These are phyloP conservation scores for Penicillium freii DNA, from an alignment of 2,329 filamentous ascomycete genomes.

Conservation along the genomic window DNA sequence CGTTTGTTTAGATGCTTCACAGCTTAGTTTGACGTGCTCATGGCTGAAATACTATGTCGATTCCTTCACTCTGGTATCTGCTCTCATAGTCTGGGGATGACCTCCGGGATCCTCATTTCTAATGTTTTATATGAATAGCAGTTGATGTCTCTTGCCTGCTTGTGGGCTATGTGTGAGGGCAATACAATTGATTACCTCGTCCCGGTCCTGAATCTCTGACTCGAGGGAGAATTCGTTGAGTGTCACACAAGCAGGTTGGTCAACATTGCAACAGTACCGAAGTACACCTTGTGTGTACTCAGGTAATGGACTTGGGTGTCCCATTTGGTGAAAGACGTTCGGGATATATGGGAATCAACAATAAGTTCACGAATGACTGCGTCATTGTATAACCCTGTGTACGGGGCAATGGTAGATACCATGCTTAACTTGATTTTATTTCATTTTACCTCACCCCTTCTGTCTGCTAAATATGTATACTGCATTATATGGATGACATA, in stretches of 20 bases:
- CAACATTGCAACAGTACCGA: constrained; percentile 22
- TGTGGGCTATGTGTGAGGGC: not conserved
- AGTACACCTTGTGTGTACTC: constrained; percentile 3
- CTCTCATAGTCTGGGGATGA: not conserved
- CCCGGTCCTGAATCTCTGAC: not conserved
- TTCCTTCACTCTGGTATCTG: not conserved
- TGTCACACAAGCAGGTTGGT: constrained; percentile 21
- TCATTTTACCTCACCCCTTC: not conserved
- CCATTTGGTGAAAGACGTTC: not conserved
- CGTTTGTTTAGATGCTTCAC: constrained; percentile 25
- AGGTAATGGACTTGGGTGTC: not conserved
- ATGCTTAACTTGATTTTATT: not conserved
- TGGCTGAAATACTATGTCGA: not conserved
- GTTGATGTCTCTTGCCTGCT: not conserved
- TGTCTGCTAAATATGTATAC: not conserved
- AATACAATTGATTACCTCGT: not conserved
- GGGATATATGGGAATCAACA: not conserved
- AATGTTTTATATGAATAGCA: too few species aligned
- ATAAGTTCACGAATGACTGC: not conserved
- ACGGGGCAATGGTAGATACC: not conserved
- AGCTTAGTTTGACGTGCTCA: not conserved
- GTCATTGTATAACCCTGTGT: constrained; percentile 12
- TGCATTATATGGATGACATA: too few species aligned
- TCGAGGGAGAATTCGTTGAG: constrained; percentile 5
- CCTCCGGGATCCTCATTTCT: not conserved